Base-by-base conservation (phyloP, 139 green algal genomes). In the Coelastrella sp. region DNA sequence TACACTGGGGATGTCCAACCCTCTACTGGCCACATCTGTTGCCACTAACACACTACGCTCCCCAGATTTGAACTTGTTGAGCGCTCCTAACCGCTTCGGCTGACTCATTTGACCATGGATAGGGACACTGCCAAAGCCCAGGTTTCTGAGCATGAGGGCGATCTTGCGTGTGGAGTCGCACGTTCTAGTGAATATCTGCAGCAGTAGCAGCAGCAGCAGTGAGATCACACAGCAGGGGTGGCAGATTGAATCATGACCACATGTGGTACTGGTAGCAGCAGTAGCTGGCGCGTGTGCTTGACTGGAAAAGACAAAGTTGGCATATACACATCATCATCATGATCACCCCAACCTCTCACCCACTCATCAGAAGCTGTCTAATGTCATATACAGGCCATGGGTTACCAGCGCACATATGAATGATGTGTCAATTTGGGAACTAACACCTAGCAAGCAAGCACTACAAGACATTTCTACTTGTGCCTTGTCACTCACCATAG, bases 51-150 rank as follows among this genome's bases (percentile, higher is more conserved):
- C 87, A 27, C 67, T 84, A 30, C 89, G 72, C 85, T 90, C 86
- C 7, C 89, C 86, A 21, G 45, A 60, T 91, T 99, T 99, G 92
- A 99, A 99, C 92, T 99, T 99, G 91, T 96, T 98, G 34, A 99
- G 90, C 6, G 98, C 96, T 0, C 89, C 96, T 25, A 99, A 89
- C 5, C 98, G 93, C 92, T 99, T 99, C 67, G 96, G 92, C 91
- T 99, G 97, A 67, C 88, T 95, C 98, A 99, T 99, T 88, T 99
- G 95, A 38, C 97, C 97, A 88, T 99, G 97, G 87, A 99, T 99
- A 77, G 97, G 97, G 41, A 99, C 93, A 8, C 95, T 95, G 37
- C 93, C 96, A 86, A 99, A 98, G 79, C 97, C 97, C 32, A 99
- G 93, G 88, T 98, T 98, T 60, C 97, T 93, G 87, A 99, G 96